phyloP scores from a whole-genome alignment of 352 stramenopile species.

The Globisporangium polare region DNA sequence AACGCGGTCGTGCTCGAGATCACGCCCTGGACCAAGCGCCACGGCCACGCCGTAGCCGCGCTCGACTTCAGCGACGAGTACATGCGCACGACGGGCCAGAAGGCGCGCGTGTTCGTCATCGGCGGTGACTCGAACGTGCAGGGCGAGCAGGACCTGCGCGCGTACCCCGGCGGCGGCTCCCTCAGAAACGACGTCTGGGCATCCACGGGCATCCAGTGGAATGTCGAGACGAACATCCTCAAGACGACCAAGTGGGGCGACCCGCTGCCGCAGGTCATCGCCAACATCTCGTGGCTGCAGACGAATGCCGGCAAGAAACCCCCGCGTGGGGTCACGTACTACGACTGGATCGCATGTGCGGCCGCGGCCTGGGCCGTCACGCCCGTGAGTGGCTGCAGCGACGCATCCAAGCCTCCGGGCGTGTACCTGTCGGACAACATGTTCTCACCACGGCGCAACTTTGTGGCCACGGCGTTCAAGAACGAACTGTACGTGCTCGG shows the following conservation, averaged over 20 bases:
- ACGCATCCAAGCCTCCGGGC: conserved; percentile 52
- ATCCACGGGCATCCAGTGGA: conserved; percentile 55
- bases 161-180: conserved; percentile 59
- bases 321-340: conserved; percentile 52
- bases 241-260: conserved; percentile 71
- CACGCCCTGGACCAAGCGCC: conserved; percentile 58
- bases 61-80: conserved; percentile 59
- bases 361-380: conserved; percentile 44
- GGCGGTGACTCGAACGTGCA: conserved; percentile 70
- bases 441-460: conserved; percentile 71
- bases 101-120: conserved; percentile 62
- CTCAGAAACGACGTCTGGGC: conserved; percentile 77
- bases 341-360: conserved; percentile 64
- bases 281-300: conserved; percentile 66
- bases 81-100: conserved; percentile 33
- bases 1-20: conserved; percentile 47
- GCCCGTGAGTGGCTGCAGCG: conserved; percentile 46
- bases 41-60: conserved; percentile 56
- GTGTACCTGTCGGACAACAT: conserved; percentile 74
- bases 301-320: conserved; percentile 66
- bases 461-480: conserved; percentile 53
- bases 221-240: conserved; percentile 49
- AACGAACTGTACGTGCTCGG: conserved; percentile 62
- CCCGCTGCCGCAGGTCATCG: conserved; percentile 59
- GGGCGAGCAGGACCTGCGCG: conserved; percentile 58